Conservation (phyloP, 768 basidiomycete species). For the Termitomyces titanicus region DNA sequence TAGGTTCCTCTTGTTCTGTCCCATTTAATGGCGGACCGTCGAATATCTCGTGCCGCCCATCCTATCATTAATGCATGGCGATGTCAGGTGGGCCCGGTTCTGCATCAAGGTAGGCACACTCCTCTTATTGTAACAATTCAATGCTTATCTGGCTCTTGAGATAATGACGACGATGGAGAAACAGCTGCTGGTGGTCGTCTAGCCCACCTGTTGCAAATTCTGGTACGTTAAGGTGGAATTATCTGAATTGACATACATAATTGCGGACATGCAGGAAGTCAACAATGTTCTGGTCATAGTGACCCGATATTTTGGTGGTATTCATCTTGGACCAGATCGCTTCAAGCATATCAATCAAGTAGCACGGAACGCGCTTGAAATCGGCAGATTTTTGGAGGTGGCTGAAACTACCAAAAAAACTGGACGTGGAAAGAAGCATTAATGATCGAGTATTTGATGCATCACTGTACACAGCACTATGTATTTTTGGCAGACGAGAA, state of each 20-base stretch:
- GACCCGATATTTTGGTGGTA: slow-evolving; percentile 91
- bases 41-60: slow-evolving; percentile 72
- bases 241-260: slow-evolving; percentile 1
- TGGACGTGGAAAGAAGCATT: slow-evolving; percentile 20
- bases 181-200: slow-evolving; percentile 88
- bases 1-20: slow-evolving; percentile 69
- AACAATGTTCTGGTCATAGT: slow-evolving; percentile 88
- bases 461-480: not conserved
- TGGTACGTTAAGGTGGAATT: slow-evolving; percentile 42
- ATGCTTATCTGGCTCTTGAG: slow-evolving; percentile 33
- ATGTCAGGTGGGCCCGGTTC: slow-evolving; percentile 59
- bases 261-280: slow-evolving; percentile 49
- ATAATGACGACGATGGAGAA: slow-evolving; percentile 95
- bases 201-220: slow-evolving; percentile 86
- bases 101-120: slow-evolving; percentile 63
- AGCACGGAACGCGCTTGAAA: slow-evolving; percentile 84
- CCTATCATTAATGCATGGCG: slow-evolving; percentile 83
- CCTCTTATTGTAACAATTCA: not conserved
- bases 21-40: slow-evolving; percentile 65
- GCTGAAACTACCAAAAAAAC: slow-evolving; percentile 31
- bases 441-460: too few species aligned
- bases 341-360: slow-evolving; percentile 96
- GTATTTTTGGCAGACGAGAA: not conserved
- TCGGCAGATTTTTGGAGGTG: slow-evolving; percentile 79
- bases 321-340: slow-evolving; percentile 83